Conservation (phyloP, 805 yeast genomes). For the Lipomyces yamadae region DNA sequence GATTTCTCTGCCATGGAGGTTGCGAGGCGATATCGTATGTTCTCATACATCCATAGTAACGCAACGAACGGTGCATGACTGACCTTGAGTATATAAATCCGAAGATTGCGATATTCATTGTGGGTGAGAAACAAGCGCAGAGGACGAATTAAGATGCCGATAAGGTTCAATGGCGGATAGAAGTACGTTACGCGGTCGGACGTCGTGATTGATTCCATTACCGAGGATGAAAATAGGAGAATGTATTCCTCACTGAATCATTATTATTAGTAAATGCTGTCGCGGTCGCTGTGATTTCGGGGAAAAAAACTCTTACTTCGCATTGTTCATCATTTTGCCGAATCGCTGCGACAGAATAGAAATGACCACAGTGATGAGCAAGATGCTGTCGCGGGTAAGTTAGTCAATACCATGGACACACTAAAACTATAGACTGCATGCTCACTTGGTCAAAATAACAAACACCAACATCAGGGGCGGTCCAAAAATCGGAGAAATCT, state of each 20-base stretch:
- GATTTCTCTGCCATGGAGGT: slow-evolving; percentile 10
- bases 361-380: slow-evolving; percentile 45
- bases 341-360: slow-evolving; percentile 46
- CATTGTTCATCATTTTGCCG: slow-evolving; percentile 44
- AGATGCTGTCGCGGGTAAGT: slow-evolving; percentile 28
- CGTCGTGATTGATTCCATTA: slow-evolving; percentile 44
- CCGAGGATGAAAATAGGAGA: slow-evolving; percentile 43
- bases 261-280: not conserved
- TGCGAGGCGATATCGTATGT: slow-evolving; percentile 15
- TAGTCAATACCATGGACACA: not conserved
- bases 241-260: slow-evolving; percentile 42
- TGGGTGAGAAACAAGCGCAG: slow-evolving; percentile 39
- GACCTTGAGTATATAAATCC: slow-evolving; percentile 40
- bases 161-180: slow-evolving; percentile 45
- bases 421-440: not conserved
- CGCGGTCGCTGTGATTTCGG: not conserved
- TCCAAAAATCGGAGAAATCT: slow-evolving; percentile 44
- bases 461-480: slow-evolving; percentile 45
- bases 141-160: slow-evolving; percentile 42
- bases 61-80: slow-evolving; percentile 44
- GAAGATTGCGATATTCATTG: slow-evolving; percentile 39
- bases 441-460: slow-evolving; percentile 39
- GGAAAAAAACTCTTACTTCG: slow-evolving; percentile 28
- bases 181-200: slow-evolving; percentile 45
- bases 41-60: slow-evolving; percentile 40